Percentiles rank a stretch among this genome's conserved stretches.
Evolutionary conservation across 2,329 filamentous ascomycete species (phyloP).

Genomic region (Fusarium agapanthi): DNA sequence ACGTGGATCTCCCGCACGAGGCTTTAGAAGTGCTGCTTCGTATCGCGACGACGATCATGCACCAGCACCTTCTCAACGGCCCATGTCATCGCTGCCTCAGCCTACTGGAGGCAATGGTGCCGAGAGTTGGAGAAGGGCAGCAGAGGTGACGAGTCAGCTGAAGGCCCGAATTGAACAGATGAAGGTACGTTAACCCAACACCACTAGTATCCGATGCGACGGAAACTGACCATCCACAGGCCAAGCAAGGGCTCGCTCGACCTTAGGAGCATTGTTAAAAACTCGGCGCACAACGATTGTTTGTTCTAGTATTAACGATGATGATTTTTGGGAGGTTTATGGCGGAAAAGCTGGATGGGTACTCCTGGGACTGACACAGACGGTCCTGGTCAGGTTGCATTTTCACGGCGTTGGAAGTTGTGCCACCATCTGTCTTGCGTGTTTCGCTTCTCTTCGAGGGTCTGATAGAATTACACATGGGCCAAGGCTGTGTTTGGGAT

Average conservation of each 20-base stretch:
- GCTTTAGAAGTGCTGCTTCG: slow-evolving; percentile 54
- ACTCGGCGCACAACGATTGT: slow-evolving; percentile 9
- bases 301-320: slow-evolving; percentile 35
- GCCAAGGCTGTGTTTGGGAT: slow-evolving; percentile 33
- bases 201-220: too few relatives aligned
- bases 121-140: slow-evolving; percentile 96
- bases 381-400: slow-evolving; percentile 40
- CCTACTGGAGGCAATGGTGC: slow-evolving; percentile 47
- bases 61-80: slow-evolving; percentile 44
- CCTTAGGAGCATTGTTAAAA: slow-evolving; percentile 41
- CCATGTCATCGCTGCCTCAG: slow-evolving; percentile 49
- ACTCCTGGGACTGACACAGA: slow-evolving; percentile 29
- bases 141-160: slow-evolving; percentile 95
- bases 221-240: slow-evolving; percentile 45
- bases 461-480: slow-evolving; percentile 34
- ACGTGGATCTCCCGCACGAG: slow-evolving; percentile 66
- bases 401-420: slow-evolving; percentile 43
- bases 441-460: slow-evolving; percentile 29
- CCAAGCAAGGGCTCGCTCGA: slow-evolving; percentile 60
- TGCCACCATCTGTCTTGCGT: slow-evolving; percentile 37
- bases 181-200: slow-evolving; percentile 68
- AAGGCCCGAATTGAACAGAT: slow-evolving; percentile 99
- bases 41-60: slow-evolving; percentile 48
- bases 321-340: slow-evolving; percentile 35
- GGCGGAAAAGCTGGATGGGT: slow-evolving; percentile 35